phyloP scores from a whole-genome alignment of 2,329 filamentous ascomycete genomes.

The Apiospora pterosperma region DNA sequence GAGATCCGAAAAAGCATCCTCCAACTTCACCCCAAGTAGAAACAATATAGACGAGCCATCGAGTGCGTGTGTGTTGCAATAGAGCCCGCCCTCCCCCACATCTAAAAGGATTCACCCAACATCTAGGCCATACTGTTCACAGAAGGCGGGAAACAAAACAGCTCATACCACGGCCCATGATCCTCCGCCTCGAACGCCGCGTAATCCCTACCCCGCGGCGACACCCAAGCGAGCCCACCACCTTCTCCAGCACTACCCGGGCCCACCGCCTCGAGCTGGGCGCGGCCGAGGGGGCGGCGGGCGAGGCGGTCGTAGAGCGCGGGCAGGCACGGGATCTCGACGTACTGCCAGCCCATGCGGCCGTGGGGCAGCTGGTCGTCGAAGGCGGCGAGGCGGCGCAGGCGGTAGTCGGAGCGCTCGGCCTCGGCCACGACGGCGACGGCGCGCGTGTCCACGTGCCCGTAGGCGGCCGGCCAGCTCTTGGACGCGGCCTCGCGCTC shows the following conservation, averaged over 20 bases:
- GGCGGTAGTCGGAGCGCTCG: neutral
- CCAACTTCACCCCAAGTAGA: no score
- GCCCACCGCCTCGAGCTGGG: neutral
- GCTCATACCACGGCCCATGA: neutral
- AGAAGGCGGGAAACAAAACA: neutral
- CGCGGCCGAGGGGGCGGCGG: neutral
- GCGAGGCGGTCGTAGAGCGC: neutral
- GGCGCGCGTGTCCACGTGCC: neutral
- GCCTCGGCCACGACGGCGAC: neutral
- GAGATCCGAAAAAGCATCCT: no score
- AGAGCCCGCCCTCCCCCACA: neutral
- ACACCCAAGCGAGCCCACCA: neutral
- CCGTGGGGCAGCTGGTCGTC: neutral
- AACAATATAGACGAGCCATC: no score
- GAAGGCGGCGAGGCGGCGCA: neutral
- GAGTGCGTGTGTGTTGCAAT: no score
- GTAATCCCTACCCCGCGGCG: neutral
- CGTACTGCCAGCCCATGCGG: neutral
- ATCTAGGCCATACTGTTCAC: neutral
- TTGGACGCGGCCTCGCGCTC: neutral
- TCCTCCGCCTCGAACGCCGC: neutral
- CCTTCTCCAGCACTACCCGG: neutral
- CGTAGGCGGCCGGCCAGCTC: neutral
- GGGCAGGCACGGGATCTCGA: neutral
- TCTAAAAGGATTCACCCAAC: neutral